Evolutionary conservation across 306 rosid species (phyloP).

Genomic region (Cicer cuneatum): DNA sequence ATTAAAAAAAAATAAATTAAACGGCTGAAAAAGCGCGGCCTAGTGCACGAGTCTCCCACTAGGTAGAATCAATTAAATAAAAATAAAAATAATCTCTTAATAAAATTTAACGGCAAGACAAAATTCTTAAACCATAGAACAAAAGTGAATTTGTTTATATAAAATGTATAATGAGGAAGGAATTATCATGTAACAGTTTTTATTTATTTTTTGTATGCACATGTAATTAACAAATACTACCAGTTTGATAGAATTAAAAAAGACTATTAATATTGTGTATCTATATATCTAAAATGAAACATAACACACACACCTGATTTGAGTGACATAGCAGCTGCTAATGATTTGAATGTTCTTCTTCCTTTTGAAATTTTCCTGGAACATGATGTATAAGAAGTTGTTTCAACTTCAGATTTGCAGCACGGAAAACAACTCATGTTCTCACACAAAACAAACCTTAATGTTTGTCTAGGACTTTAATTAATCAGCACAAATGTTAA

Average conservation of each 20-base stretch:
- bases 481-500: not conserved
- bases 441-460: not conserved
- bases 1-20: too few species aligned
- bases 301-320: constrained; percentile 51
- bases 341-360: constrained; percentile 50
- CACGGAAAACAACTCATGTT: constrained; percentile 56
- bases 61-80: too few species aligned
- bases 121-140: not conserved
- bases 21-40: too few species aligned
- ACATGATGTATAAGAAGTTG: not conserved
- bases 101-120: too few species aligned
- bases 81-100: too few species aligned
- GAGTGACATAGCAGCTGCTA: constrained; percentile 49
- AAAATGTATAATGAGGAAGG: not conserved
- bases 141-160: not conserved
- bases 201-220: not conserved
- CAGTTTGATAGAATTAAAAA: constrained; percentile 15
- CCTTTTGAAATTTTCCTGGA: constrained; percentile 8
- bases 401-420: constrained; percentile 32
- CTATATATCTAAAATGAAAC: not conserved
- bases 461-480: not conserved
- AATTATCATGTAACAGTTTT: not conserved
- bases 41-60: too few species aligned
- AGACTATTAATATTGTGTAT: not conserved
- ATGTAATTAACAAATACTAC: not conserved